Percentiles rank a stretch among this genome's conserved stretches.
Conservation (phyloP, 164 flowering plant species). For the Litsea cubeba region DNA sequence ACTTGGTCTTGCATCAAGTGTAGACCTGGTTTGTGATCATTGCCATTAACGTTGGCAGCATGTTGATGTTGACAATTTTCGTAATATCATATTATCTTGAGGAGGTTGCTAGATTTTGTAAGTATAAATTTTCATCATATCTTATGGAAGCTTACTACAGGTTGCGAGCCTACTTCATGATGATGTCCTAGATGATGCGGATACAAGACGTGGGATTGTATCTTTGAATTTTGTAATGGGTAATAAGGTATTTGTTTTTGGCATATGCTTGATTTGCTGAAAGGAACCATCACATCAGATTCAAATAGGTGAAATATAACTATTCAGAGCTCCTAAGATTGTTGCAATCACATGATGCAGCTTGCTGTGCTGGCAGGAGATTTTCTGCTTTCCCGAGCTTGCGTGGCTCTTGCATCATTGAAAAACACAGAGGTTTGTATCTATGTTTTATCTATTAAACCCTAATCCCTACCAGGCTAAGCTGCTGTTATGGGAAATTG, state of each 20-base stretch:
- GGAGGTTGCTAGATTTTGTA: too few relatives aligned
- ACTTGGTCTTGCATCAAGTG: too few relatives aligned
- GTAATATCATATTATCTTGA: too few relatives aligned
- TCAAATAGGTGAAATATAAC: not conserved
- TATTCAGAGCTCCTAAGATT: not conserved
- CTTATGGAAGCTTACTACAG: conserved; percentile 20
- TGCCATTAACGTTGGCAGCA: too few relatives aligned
- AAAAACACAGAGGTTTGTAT: conserved; percentile 71
- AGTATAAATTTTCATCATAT: too few relatives aligned
- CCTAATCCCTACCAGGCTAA: not conserved
- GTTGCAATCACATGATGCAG: conserved; percentile 37
- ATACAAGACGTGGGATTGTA: conserved; percentile 89
- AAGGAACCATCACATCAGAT: not conserved
- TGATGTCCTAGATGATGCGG: conserved; percentile 98
- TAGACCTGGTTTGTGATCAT: too few relatives aligned
- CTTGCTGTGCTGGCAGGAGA: conserved; percentile 91
- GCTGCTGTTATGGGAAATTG: not conserved
- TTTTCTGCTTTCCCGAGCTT: conserved; percentile 94
- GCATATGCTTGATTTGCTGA: not conserved
- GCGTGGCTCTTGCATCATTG: conserved; percentile 84
- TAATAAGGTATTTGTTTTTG: conserved; percentile 60
- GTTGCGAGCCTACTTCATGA: conserved; percentile 99
- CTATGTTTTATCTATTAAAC: not conserved
- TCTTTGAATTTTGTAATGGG: conserved; percentile 92
- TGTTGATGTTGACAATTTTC: too few relatives aligned